phyloP scores from a whole-genome alignment of 148 eudicot species.

The Spergularia bocconei region DNA sequence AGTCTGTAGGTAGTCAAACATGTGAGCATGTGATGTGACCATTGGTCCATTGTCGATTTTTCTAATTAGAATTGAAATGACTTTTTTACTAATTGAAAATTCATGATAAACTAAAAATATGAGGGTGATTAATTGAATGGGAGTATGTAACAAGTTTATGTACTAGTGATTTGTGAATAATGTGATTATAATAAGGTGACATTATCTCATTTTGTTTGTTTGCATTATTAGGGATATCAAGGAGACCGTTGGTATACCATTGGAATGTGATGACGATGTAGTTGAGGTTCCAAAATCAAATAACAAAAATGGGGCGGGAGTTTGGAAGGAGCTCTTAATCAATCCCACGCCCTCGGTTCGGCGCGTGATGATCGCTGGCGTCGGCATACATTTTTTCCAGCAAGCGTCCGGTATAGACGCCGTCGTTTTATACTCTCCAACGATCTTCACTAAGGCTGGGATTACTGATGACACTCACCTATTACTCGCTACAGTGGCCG shows the following conservation, averaged over 20 bases:
- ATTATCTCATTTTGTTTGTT: neutral
- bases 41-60: too few species aligned
- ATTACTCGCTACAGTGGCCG: conserved; percentile 54
- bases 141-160: too few species aligned
- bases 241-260: conserved; percentile 14
- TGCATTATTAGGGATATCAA: conserved; percentile 5
- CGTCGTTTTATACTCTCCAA: conserved; percentile 63
- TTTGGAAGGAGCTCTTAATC: conserved; percentile 54
- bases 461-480: conserved; percentile 34
- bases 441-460: conserved; percentile 71
- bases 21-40: too few species aligned
- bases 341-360: conserved; percentile 51
- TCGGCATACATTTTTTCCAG: conserved; percentile 80
- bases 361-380: conserved; percentile 49
- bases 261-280: conserved; percentile 13
- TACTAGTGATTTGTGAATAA: too few species aligned
- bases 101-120: too few species aligned
- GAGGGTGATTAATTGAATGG: too few species aligned
- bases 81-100: too few species aligned
- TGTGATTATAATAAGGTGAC: neutral
- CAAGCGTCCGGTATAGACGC: conserved; percentile 79
- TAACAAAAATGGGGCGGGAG: conserved; percentile 25
- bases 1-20: too few species aligned
- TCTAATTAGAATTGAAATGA: too few species aligned
- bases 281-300: conserved; percentile 5